These are phyloP conservation scores for Saccharomycopsis capsularis DNA, from an alignment of 805 yeast species.

Conservation along the genomic window DNA sequence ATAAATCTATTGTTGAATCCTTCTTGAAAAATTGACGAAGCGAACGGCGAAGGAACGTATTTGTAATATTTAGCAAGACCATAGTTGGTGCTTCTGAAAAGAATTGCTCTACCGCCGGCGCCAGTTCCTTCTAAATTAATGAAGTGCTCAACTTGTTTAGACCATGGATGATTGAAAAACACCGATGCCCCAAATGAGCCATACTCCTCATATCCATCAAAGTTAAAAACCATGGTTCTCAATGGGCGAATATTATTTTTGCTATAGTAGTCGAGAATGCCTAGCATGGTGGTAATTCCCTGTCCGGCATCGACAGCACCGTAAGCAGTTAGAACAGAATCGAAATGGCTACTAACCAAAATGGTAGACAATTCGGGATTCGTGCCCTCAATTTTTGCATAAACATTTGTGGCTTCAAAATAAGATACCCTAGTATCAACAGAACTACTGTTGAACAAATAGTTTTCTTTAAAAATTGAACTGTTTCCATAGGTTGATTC, in stretches of 20 bases:
- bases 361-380: conserved; percentile 55
- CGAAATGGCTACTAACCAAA: conserved; percentile 78
- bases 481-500: conserved; percentile 38
- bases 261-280: conserved; percentile 48
- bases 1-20: conserved; percentile 72
- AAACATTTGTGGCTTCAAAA: conserved; percentile 75
- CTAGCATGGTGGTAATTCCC: conserved; percentile 78
- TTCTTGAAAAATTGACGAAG: conserved; percentile 73
- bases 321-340: conserved; percentile 77
- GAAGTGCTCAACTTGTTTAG: conserved; percentile 50
- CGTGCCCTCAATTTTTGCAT: conserved; percentile 66
- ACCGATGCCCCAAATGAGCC: conserved; percentile 77
- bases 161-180: conserved; percentile 70
- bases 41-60: conserved; percentile 55
- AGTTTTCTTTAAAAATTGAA: conserved; percentile 44
- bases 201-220: conserved; percentile 86
- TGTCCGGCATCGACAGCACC: conserved; percentile 93
- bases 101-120: conserved; percentile 76
- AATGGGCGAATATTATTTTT: conserved; percentile 41
- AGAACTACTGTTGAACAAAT: conserved; percentile 38
- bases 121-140: conserved; percentile 91
- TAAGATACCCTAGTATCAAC: conserved; percentile 47
- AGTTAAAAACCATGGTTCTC: conserved; percentile 72
- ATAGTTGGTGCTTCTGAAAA: conserved; percentile 78
- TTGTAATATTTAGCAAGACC: conserved; percentile 57